phyloP scores from a whole-genome alignment of 257 asterid genomes.

The Anisodus tanguticus region DNA sequence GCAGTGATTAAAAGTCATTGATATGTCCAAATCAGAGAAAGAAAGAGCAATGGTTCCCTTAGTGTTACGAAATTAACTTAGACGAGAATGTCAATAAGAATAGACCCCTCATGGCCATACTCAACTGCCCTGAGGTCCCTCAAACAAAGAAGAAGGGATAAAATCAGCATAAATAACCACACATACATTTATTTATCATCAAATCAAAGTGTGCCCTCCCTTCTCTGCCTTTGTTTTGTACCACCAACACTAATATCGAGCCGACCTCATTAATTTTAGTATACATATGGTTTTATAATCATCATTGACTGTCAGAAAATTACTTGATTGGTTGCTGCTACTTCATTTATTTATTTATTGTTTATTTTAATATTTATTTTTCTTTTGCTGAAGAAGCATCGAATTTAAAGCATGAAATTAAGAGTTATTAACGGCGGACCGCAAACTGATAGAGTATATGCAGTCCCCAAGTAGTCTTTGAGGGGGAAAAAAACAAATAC shows the following conservation, averaged over 20 bases:
- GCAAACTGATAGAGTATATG: no score
- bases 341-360: background rate
- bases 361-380: no score
- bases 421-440: no score
- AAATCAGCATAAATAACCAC: background rate
- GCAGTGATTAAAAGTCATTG: background rate
- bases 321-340: background rate
- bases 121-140: background rate
- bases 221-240: slow-evolving; percentile 11
- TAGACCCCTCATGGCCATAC: background rate
- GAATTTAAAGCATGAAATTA: no score
- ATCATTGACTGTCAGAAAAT: background rate
- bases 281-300: background rate
- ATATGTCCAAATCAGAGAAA: slow-evolving; percentile 21
- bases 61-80: slow-evolving; percentile 3
- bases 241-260: background rate
- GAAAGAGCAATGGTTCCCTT: slow-evolving; percentile 10
- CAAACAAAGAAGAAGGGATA: background rate
- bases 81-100: background rate
- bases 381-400: no score
- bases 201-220: background rate
- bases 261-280: slow-evolving; percentile 8
- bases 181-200: background rate
- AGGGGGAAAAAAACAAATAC: no score
- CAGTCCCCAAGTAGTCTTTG: no score